Conservation (phyloP, 1,139 yeast genomes). For the Zygosaccharomyces pseudobailii region DNA sequence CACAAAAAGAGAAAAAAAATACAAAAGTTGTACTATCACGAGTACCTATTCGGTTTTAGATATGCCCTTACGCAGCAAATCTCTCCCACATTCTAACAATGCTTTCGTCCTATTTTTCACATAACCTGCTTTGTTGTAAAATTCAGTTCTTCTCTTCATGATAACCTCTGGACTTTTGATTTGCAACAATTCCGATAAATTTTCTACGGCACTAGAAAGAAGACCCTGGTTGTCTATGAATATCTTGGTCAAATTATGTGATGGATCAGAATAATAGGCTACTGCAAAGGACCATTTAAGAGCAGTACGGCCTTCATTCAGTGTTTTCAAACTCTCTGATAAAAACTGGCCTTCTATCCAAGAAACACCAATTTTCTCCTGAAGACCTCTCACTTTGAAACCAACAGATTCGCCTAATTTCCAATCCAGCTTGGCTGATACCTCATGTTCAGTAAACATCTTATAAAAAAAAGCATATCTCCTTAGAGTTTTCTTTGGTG, state of each 20-base stretch:
- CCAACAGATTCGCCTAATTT: slow-evolving; percentile 60
- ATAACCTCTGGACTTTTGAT: slow-evolving; percentile 50
- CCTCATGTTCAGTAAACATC: slow-evolving; percentile 71
- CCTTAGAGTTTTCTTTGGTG: slow-evolving; percentile 45
- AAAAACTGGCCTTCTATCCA: slow-evolving; percentile 91
- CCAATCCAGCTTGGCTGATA: slow-evolving; percentile 70
- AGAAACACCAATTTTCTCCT: slow-evolving; percentile 58
- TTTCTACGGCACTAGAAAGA: slow-evolving; percentile 72
- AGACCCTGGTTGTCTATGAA: slow-evolving; percentile 74
- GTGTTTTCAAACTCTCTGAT: slow-evolving; percentile 60
- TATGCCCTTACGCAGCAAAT: slow-evolving; percentile 37
- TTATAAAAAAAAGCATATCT: slow-evolving; percentile 76
- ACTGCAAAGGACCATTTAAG: slow-evolving; percentile 91
- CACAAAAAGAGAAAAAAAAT: slow-evolving; percentile 7
- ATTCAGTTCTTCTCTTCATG: slow-evolving; percentile 45
- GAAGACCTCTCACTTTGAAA: slow-evolving; percentile 58
- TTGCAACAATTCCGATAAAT: slow-evolving; percentile 67
- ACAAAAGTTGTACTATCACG: slow-evolving; percentile 3
- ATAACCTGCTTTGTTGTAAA: slow-evolving; percentile 46
- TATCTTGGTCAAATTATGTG: slow-evolving; percentile 47
- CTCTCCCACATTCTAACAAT: slow-evolving; percentile 49
- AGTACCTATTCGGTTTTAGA: slow-evolving; percentile 21
- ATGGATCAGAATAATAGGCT: slow-evolving; percentile 57
- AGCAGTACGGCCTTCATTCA: slow-evolving; percentile 68
- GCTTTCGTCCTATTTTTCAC: slow-evolving; percentile 46